A percentile compares a stretch with the other conserved stretches of the same genome.
Conservation (phyloP, 495 filamentous ascomycete genomes). For the Xylaria nigripes region DNA sequence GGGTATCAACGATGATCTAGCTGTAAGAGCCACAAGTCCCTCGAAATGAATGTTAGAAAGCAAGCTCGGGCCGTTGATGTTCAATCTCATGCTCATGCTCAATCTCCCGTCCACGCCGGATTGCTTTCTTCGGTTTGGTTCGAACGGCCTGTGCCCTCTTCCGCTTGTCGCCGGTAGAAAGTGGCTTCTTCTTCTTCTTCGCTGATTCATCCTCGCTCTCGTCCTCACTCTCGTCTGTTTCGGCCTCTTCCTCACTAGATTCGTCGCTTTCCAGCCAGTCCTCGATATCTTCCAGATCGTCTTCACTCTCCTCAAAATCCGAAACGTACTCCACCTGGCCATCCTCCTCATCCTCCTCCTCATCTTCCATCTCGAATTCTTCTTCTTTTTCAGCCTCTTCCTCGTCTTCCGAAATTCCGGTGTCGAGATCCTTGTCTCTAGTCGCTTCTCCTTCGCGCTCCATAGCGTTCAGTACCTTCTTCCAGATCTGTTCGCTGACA, state of each 20-base stretch:
- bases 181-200: constrained; percentile 27
- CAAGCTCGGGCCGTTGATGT: constrained; percentile 28
- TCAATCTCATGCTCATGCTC: constrained; percentile 61
- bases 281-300: constrained; percentile 39
- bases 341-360: constrained; percentile 69
- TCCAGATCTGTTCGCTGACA: constrained; percentile 90
- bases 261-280: constrained; percentile 46
- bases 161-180: constrained; percentile 53
- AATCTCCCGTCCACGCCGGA: constrained; percentile 52
- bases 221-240: constrained; percentile 43
- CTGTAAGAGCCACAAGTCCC: background rate
- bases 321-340: constrained; percentile 79
- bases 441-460: constrained; percentile 77
- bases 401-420: constrained; percentile 75
- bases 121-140: constrained; percentile 55
- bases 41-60: constrained; percentile 26
- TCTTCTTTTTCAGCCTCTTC: constrained; percentile 55
- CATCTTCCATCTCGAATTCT: constrained; percentile 48
- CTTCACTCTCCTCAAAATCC: constrained; percentile 47
- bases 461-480: constrained; percentile 87
- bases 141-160: constrained; percentile 53
- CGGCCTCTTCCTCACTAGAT: constrained; percentile 40
- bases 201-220: constrained; percentile 39
- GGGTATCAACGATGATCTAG: constrained; percentile 10
- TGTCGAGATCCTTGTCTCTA: constrained; percentile 81